Evolutionary conservation across 2,329 filamentous ascomycete genomes (phyloP).

Genomic region (Coleophoma cylindrospora): DNA sequence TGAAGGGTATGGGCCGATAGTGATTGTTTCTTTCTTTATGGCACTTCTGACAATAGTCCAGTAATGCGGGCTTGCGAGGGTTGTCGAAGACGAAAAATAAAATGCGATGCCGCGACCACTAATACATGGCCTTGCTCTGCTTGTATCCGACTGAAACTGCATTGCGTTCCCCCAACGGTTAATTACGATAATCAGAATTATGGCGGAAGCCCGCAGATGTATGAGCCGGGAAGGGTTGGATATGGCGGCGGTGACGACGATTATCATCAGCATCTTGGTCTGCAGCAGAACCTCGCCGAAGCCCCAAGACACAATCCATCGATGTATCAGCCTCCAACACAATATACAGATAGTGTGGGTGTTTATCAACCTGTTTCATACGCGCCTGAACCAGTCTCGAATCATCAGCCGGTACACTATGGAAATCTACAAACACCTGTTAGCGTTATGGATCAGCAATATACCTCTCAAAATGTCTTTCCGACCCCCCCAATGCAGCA

Average conservation of each 20-base stretch:
- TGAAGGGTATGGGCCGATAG: conserved; percentile 65
- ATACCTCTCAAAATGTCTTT: conserved; percentile 44
- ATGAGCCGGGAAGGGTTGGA: conserved; percentile 43
- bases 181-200: conserved; percentile 26
- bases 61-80: conserved; percentile 98
- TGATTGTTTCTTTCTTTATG: too few relatives aligned
- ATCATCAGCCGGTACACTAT: conserved; percentile 45
- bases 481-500: conserved; percentile 41
- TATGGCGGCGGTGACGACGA: conserved; percentile 40
- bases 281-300: conserved; percentile 37
- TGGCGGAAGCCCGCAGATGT: conserved; percentile 24
- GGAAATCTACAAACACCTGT: conserved; percentile 44
- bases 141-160: conserved; percentile 85
- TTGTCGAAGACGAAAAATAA: conserved; percentile 92
- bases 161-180: conserved; percentile 73
- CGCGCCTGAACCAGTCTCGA: conserved; percentile 31
- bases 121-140: conserved; percentile 97
- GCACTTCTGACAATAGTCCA: conserved; percentile 28
- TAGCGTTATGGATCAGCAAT: conserved; percentile 46
- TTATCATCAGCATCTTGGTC: conserved; percentile 48
- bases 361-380: conserved; percentile 33
- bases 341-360: conserved; percentile 38
- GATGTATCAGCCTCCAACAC: conserved; percentile 43
- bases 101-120: conserved; percentile 94
- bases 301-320: conserved; percentile 29